Conservation (phyloP, 2,329 filamentous ascomycete species). For the Ceratocystis diversiconidia region DNA sequence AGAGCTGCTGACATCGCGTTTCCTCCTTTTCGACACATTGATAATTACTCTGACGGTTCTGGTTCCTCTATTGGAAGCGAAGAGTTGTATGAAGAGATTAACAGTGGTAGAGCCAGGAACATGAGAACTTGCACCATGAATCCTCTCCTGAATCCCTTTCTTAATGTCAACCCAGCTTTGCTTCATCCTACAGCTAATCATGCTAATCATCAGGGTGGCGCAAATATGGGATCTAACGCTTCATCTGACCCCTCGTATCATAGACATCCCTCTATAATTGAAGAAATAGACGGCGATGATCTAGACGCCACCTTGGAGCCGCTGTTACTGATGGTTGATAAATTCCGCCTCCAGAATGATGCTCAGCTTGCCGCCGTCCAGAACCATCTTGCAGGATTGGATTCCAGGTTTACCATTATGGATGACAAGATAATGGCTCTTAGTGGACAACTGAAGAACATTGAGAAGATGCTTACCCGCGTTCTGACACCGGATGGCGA, state of each 20-base stretch:
- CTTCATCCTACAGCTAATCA: not conserved
- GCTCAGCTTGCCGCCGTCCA: not conserved
- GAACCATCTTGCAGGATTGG: not conserved
- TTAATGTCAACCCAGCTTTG: not conserved
- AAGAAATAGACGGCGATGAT: not conserved
- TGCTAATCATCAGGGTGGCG: not conserved
- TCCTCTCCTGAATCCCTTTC: not conserved
- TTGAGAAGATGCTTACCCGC: not conserved
- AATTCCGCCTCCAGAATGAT: slow-evolving; percentile 5
- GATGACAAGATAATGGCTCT: not conserved
- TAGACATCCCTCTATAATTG: not conserved
- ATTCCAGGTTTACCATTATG: not conserved
- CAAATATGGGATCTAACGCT: not conserved
- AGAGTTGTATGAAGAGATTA: not conserved
- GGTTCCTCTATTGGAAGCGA: not conserved
- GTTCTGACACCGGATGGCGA: not conserved
- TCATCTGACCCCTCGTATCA: not conserved
- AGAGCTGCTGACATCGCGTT: not conserved
- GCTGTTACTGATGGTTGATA: not conserved
- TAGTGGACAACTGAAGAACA: not conserved
- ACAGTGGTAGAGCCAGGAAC: not conserved
- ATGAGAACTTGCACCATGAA: not conserved
- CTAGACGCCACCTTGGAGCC: not conserved
- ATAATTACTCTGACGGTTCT: too few relatives aligned
- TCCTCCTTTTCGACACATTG: not conserved